A percentile compares a stretch with the other conserved stretches of the same genome.
These are phyloP conservation scores for Nephromyces sp. DNA, from an alignment of 169 alveolate genomes.

Conservation along the genomic window DNA sequence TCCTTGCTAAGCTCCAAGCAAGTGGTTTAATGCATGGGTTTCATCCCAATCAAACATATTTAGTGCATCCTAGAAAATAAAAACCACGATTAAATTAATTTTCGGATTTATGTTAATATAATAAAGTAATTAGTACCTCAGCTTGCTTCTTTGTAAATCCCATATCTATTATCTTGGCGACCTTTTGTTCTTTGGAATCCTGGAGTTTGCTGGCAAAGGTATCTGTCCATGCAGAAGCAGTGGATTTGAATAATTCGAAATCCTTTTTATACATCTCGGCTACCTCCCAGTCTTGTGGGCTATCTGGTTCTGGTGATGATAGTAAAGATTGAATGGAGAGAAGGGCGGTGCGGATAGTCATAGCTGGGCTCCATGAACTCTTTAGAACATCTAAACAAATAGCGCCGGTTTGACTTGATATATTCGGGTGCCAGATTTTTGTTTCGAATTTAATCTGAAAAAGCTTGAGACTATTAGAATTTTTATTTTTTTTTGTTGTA, in stretches of 20 bases:
- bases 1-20: no score
- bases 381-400: slow-evolving; percentile 88
- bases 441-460: slow-evolving; percentile 80
- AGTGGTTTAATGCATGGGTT: slow-evolving; percentile 4
- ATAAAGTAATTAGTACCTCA: slow-evolving; percentile 1
- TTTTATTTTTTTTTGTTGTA: not conserved
- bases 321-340: slow-evolving; percentile 74
- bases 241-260: slow-evolving; percentile 46
- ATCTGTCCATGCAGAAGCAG: slow-evolving; percentile 51
- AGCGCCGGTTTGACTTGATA: slow-evolving; percentile 87
- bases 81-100: slow-evolving; percentile 27
- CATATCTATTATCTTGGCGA: slow-evolving; percentile 20
- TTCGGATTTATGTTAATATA: not conserved
- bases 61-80: slow-evolving; percentile 38
- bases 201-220: slow-evolving; percentile 6
- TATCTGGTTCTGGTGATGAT: slow-evolving; percentile 77
- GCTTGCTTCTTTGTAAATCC: slow-evolving; percentile 27
- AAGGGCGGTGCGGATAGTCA: slow-evolving; percentile 84
- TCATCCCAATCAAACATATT: slow-evolving; percentile 34
- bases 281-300: slow-evolving; percentile 80
- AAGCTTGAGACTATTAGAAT: not conserved
- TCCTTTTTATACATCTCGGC: slow-evolving; percentile 70
- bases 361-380: slow-evolving; percentile 95
- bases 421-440: slow-evolving; percentile 93
- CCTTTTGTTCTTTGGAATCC: slow-evolving; percentile 19